Conservation (phyloP, 352 stramenopile species). For the Pythium chondricola region DNA sequence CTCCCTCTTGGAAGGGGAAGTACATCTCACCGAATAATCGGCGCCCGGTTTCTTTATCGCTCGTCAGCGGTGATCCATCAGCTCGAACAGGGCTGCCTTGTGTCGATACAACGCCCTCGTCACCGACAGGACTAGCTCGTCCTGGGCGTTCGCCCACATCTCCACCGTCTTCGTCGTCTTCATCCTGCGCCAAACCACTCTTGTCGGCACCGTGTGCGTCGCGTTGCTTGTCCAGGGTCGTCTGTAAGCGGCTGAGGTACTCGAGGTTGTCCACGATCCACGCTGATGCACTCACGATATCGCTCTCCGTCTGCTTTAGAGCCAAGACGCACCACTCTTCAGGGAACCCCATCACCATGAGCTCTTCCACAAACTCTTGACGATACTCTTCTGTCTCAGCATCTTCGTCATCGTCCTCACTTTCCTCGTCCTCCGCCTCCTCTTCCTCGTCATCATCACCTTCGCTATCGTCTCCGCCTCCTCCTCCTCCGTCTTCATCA, state of each 20-base stretch:
- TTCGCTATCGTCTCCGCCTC: slow-evolving; percentile 9
- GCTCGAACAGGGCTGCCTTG: slow-evolving; percentile 8
- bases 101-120: too few species aligned
- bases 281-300: slow-evolving; percentile 85
- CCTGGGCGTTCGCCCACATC: background rate
- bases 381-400: slow-evolving; percentile 42
- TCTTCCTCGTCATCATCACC: slow-evolving; percentile 20
- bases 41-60: slow-evolving; percentile 76
- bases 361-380: slow-evolving; percentile 84
- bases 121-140: background rate
- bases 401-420: slow-evolving; percentile 44
- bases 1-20: slow-evolving; percentile 79
- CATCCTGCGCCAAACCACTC: slow-evolving; percentile 38
- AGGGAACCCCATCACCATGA: slow-evolving; percentile 91
- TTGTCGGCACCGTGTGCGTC: slow-evolving; percentile 28
- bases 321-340: slow-evolving; percentile 90
- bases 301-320: slow-evolving; percentile 87
- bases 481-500: background rate
- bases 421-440: slow-evolving; percentile 37
- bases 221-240: slow-evolving; percentile 61
- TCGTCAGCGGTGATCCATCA: slow-evolving; percentile 22
- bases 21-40: slow-evolving; percentile 86
- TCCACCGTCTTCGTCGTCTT: slow-evolving; percentile 46
- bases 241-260: slow-evolving; percentile 82
- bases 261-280: slow-evolving; percentile 94